Evolutionary conservation across 345 rosid species (phyloP).

Genomic region (Excoecaria cochinchinensis): DNA sequence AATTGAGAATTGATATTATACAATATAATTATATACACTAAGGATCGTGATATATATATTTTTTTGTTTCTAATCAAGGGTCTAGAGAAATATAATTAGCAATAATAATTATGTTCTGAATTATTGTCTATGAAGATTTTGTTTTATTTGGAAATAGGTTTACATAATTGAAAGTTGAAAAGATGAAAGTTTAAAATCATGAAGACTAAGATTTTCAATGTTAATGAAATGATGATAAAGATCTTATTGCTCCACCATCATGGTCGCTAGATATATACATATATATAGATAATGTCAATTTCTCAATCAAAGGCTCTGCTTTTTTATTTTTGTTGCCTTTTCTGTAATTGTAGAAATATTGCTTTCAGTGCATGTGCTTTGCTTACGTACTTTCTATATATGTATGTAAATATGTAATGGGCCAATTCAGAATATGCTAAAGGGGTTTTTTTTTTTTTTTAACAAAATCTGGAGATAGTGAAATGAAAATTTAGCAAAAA

Average conservation of each 20-base stretch:
- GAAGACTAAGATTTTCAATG: neutral
- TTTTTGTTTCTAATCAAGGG: neutral
- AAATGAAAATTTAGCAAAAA: too few relatives aligned
- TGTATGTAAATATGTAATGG: too few relatives aligned
- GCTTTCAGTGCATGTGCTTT: neutral
- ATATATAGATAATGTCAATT: too few relatives aligned
- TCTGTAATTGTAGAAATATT: too few relatives aligned
- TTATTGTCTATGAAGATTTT: neutral
- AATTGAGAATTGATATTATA: too few relatives aligned
- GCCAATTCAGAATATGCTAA: too few relatives aligned
- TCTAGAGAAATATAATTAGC: neutral
- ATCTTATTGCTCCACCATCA: neutral
- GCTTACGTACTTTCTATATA: too few relatives aligned
- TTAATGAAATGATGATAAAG: neutral
- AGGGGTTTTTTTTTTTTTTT: too few relatives aligned
- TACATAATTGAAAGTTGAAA: neutral
- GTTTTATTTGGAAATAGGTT: neutral
- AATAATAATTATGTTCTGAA: neutral
- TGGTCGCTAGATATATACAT: too few relatives aligned
- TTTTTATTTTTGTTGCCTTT: neutral
- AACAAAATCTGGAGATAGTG: too few relatives aligned
- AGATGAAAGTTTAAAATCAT: neutral
- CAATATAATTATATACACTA: too few relatives aligned
- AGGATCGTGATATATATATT: too few relatives aligned
- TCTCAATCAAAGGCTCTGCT: neutral